These are phyloP conservation scores for Pleurotus giganteus DNA, from an alignment of 768 basidiomycete species.

Conservation along the genomic window DNA sequence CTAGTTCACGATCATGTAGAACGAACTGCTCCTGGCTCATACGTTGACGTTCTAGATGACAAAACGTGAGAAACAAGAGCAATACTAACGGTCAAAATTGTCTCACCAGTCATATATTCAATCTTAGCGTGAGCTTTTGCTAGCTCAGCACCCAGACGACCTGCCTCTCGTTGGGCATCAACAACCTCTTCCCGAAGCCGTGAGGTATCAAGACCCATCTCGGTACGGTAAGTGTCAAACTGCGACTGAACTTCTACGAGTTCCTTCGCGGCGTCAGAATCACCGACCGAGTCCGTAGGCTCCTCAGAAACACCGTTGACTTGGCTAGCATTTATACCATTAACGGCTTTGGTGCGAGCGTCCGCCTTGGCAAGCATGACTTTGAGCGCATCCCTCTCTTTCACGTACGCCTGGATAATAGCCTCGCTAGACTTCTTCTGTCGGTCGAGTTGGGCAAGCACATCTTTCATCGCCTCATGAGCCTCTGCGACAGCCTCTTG, in stretches of 20 bases:
- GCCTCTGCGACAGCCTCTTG: conserved; percentile 83
- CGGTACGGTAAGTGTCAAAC: conserved; percentile 76
- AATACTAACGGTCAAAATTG: conserved; percentile 6
- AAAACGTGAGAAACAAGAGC: conserved; percentile 9
- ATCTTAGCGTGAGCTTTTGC: conserved; percentile 85
- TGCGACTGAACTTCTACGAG: conserved; percentile 73
- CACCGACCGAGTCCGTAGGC: conserved; percentile 13
- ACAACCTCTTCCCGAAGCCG: conserved; percentile 70
- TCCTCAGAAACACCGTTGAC: conserved; percentile 8
- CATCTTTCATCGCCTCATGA: conserved; percentile 77
- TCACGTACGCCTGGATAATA: conserved; percentile 78
- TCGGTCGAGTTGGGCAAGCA: conserved; percentile 75
- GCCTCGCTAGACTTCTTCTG: conserved; percentile 69
- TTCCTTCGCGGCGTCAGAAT: conserved; percentile 51
- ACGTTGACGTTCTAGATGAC: conserved; percentile 57
- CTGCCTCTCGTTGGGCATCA: conserved; percentile 64
- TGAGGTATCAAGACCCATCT: conserved; percentile 77
- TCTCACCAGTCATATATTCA: conserved; percentile 73
- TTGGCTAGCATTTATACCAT: conserved; percentile 18
- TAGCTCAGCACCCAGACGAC: conserved; percentile 59
- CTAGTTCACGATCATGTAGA: conserved; percentile 62
- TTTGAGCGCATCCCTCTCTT: conserved; percentile 85
- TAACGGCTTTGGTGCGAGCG: conserved; percentile 20
- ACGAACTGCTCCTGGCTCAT: conserved; percentile 68
- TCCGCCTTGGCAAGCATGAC: conserved; percentile 64